These are phyloP conservation scores for Wickerhamomyces sp. DNA, from an alignment of 1,139 yeast species.

Conservation along the genomic window DNA sequence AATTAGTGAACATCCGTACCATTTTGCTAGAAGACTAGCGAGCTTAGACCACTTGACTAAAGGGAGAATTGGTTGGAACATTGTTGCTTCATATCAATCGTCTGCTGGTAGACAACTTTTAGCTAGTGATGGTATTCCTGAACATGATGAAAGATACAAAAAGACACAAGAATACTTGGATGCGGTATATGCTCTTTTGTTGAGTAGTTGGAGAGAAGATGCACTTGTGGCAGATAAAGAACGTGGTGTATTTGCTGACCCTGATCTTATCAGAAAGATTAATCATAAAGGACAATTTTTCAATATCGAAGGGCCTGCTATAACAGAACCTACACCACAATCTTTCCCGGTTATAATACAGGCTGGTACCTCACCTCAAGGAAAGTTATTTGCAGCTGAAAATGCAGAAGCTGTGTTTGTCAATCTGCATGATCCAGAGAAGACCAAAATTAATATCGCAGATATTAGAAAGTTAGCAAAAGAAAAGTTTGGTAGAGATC, in stretches of 20 bases:
- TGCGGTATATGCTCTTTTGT: conserved; percentile 33
- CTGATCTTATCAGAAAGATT: conserved; percentile 33
- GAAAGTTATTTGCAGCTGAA: conserved; percentile 40
- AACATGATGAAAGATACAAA: conserved; percentile 35
- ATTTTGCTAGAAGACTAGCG: conserved; percentile 36
- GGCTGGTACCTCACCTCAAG: conserved; percentile 42
- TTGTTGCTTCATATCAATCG: conserved; percentile 39
- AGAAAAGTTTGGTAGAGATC: conserved; percentile 25
- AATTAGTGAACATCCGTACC: conserved; percentile 38
- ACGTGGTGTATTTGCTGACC: conserved; percentile 33
- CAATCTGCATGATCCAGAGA: conserved; percentile 29
- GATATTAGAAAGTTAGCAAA: conserved; percentile 28
- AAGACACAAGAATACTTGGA: conserved; percentile 37
- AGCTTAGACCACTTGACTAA: conserved; percentile 36
- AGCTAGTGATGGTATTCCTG: conserved; percentile 33
- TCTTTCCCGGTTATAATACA: conserved; percentile 41
- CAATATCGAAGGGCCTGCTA: conserved; percentile 36
- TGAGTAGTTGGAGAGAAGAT: conserved; percentile 40
- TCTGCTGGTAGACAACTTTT: conserved; percentile 37
- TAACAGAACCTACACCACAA: conserved; percentile 40
- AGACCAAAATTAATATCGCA: conserved; percentile 29
- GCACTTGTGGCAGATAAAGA: conserved; percentile 30
- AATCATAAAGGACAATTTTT: conserved; percentile 34
- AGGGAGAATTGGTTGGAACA: conserved; percentile 44
- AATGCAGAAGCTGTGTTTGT: conserved; percentile 41